Conservation (phyloP, 805 yeast species). For the Kazachstania bromeliacearum region DNA sequence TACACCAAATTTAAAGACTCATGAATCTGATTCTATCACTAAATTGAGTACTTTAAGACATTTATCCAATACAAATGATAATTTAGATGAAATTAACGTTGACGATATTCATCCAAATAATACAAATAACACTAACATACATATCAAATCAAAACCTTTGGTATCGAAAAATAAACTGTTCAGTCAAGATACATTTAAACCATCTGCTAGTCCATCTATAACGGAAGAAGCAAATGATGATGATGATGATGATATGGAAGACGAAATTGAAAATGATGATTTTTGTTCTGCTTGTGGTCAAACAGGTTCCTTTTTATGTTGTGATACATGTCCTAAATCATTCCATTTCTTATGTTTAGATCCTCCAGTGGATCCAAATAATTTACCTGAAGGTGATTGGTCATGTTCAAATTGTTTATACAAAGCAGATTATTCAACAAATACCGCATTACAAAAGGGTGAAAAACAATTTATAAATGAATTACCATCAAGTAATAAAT, state of each 20-base stretch:
- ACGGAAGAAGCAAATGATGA: not conserved
- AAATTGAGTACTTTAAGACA: conserved; percentile 26
- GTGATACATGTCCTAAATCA: conserved; percentile 87
- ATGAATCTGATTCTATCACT: conserved; percentile 29
- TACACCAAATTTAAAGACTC: conserved; percentile 26
- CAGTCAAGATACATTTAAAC: conserved; percentile 30
- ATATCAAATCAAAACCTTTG: conserved; percentile 10
- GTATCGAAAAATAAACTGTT: conserved; percentile 34
- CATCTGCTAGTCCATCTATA: conserved; percentile 5
- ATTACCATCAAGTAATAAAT: conserved; percentile 12
- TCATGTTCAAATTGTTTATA: conserved; percentile 67
- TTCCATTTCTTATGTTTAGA: conserved; percentile 87
- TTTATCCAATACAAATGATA: conserved; percentile 1
- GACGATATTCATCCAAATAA: not conserved
- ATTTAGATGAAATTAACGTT: not conserved
- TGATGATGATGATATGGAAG: conserved; percentile 26
- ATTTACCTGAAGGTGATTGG: conserved; percentile 85
- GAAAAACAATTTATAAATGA: conserved; percentile 15
- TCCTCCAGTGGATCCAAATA: conserved; percentile 73
- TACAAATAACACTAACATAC: conserved; percentile 4
- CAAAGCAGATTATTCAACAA: conserved; percentile 29
- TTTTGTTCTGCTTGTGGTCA: conserved; percentile 88
- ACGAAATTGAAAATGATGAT: conserved; percentile 59
- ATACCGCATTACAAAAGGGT: conserved; percentile 14
- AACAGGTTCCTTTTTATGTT: conserved; percentile 81